phyloP scores from a whole-genome alignment of 2,329 filamentous ascomycete genomes.

The Clonostachys solani region DNA sequence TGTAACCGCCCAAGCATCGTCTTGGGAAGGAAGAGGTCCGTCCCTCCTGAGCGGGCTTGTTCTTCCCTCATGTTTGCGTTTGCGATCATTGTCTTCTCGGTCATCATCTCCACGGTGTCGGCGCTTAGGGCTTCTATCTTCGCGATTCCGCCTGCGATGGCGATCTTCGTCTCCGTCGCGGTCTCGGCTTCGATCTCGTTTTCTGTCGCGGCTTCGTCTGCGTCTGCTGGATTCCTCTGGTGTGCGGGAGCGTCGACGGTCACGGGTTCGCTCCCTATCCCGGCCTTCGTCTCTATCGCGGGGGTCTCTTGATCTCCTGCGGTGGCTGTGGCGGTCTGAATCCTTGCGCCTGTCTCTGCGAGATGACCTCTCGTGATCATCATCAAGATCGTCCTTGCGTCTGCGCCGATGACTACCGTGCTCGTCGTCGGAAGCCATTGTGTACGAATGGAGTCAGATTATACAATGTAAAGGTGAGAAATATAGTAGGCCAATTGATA shows the following conservation, averaged over 20 bases:
- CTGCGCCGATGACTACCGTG: background rate
- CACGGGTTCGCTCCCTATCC: constrained; percentile 10
- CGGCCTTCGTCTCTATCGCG: constrained; percentile 18
- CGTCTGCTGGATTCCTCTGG: constrained; percentile 18
- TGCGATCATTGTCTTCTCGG: constrained; percentile 10
- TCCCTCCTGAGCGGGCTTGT: constrained; percentile 17
- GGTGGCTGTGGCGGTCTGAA: background rate
- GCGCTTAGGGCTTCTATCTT: constrained; percentile 20
- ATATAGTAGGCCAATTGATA: no score
- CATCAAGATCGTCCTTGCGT: background rate
- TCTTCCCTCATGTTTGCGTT: constrained; percentile 7
- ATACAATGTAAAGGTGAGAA: no score
- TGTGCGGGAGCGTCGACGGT: constrained; percentile 23
- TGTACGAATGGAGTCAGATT: background rate
- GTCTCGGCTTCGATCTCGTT: constrained; percentile 12
- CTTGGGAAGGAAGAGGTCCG: constrained; percentile 56
- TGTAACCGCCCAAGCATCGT: constrained; percentile 53
- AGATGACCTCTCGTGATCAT: background rate
- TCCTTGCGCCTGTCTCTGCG: background rate
- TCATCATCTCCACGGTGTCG: constrained; percentile 11
- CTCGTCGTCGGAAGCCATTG: constrained; percentile 1
- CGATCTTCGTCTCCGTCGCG: constrained; percentile 12
- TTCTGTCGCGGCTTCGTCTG: constrained; percentile 15
- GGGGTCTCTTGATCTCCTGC: background rate
- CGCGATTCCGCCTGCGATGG: constrained; percentile 23